Percentiles rank a stretch among this genome's conserved stretches.
Evolutionary conservation across 805 yeast genomes (phyloP).

Genomic region (Teunomyces barrocoloradensis): DNA sequence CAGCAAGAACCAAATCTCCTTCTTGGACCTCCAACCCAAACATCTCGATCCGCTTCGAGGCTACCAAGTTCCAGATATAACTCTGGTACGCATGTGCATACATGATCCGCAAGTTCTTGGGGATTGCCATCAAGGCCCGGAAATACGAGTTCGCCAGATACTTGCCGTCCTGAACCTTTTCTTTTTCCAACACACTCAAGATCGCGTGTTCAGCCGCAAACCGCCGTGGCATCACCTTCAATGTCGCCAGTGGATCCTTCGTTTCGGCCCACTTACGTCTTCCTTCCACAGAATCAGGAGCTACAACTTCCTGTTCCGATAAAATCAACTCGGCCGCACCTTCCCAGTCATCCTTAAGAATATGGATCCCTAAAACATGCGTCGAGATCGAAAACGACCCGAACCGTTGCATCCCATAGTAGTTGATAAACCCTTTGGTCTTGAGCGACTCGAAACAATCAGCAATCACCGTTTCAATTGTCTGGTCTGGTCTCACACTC

Average conservation of each 20-base stretch:
- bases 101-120: conserved; percentile 89
- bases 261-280: conserved; percentile 80
- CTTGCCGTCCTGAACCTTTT: conserved; percentile 43
- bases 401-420: conserved; percentile 97
- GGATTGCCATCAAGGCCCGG: conserved; percentile 82
- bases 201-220: conserved; percentile 83
- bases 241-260: conserved; percentile 59
- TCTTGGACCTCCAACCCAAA: conserved; percentile 68
- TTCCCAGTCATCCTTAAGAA: conserved; percentile 74
- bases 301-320: conserved; percentile 79
- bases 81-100: conserved; percentile 98
- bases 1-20: conserved; percentile 73
- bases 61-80: conserved; percentile 88
- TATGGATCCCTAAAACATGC: conserved; percentile 73
- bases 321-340: conserved; percentile 75
- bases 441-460: conserved; percentile 57
- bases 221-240: conserved; percentile 78
- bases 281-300: conserved; percentile 81
- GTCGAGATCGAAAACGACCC: conserved; percentile 95
- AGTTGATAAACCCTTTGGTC: conserved; percentile 81
- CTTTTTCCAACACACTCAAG: conserved; percentile 56
- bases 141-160: conserved; percentile 59
- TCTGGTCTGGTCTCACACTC: conserved; percentile 25
- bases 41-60: conserved; percentile 68
- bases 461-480: conserved; percentile 46